Evolutionary conservation across 352 stramenopile genomes (phyloP), one percentile per base, ranked within the genome.

Genomic region (Phytopythium oedochilum): DNA sequence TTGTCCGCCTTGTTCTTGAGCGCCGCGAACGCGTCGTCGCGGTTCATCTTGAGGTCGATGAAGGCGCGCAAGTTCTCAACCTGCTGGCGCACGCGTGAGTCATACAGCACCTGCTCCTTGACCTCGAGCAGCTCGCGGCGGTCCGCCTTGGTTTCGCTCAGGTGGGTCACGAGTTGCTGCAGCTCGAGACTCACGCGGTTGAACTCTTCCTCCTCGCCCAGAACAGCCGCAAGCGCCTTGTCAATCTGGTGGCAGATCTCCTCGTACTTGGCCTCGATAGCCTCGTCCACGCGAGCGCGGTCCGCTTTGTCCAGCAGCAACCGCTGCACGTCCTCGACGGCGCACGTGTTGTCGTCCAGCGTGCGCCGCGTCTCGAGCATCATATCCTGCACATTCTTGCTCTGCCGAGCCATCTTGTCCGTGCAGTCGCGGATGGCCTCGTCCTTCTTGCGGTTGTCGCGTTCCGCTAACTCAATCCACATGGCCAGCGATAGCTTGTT

Each of bases 201-300:
- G 68, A 92, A 94, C 62, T 94, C 83, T 49, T 94, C 83, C 39
- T 97, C 88, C 35, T 97, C 88, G 29, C 84, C 82, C 47, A 96
- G 75, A 12, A 94, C 85, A 0, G 80, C 86, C 9, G 82, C 80
- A 6, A 97, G 66, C 11, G 88, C 88, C 59, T 91, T 92, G 61
- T 97, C 86, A 15, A 97, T 63, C 50, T 97, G 88, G 60, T 96
- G 92, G 58, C 91, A 96, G 43, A 97, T 96, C 66, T 95, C 85
- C 60, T 96, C 86, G 68, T 96, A 97, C 62, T 96, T 95, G 46
- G 75, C 75, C 62, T 96, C 88, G 36, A 97, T 94, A 26, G 90
- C 81, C 54, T 93, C 79, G 60, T 97, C 85, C 55, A 97, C 76
- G 18, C 89, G 87, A 20, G 82, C 83, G 20, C 76, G 68, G 49